These are phyloP conservation scores for Trichopus zeylanicus DNA, from an alignment of 116 monocot species.

Conservation along the genomic window DNA sequence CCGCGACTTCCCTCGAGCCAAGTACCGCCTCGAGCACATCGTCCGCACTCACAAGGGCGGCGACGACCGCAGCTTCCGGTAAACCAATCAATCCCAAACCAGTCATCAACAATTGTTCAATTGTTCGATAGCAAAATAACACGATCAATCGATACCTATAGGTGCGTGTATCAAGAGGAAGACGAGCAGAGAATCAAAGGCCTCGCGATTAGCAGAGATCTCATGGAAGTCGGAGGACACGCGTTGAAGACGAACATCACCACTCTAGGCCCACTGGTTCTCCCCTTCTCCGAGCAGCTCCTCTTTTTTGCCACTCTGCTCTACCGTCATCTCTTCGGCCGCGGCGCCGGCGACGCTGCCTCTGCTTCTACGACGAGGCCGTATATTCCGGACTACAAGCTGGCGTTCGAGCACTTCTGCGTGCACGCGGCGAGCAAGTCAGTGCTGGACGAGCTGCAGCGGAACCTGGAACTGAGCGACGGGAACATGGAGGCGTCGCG, in stretches of 20 bases:
- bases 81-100: not conserved
- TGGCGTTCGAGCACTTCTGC: slow-evolving; percentile 90
- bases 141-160: slow-evolving; percentile 2
- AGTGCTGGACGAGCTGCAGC: slow-evolving; percentile 69
- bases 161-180: slow-evolving; percentile 84
- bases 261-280: slow-evolving; percentile 86
- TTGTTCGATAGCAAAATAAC: no score
- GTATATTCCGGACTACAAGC: slow-evolving; percentile 90
- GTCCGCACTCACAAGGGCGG: slow-evolving; percentile 94
- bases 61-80: slow-evolving; percentile 94
- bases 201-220: slow-evolving; percentile 72
- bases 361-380: slow-evolving; percentile 23
- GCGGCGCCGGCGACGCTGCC: not conserved
- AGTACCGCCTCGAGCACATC: slow-evolving; percentile 88
- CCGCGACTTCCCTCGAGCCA: slow-evolving; percentile 68
- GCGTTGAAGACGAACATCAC: slow-evolving; percentile 95
- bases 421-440: slow-evolving; percentile 63
- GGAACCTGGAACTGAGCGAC: slow-evolving; percentile 47
- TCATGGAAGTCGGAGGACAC: slow-evolving; percentile 82
- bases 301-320: slow-evolving; percentile 77
- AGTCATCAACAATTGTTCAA: no score
- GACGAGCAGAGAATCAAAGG: slow-evolving; percentile 78
- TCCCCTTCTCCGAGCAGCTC: slow-evolving; percentile 94
- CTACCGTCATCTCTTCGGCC: slow-evolving; percentile 57
- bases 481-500: slow-evolving; percentile 64